Base-by-base conservation (phyloP, 768 basidiomycete genomes). In the Leccinum disarticulatum region DNA sequence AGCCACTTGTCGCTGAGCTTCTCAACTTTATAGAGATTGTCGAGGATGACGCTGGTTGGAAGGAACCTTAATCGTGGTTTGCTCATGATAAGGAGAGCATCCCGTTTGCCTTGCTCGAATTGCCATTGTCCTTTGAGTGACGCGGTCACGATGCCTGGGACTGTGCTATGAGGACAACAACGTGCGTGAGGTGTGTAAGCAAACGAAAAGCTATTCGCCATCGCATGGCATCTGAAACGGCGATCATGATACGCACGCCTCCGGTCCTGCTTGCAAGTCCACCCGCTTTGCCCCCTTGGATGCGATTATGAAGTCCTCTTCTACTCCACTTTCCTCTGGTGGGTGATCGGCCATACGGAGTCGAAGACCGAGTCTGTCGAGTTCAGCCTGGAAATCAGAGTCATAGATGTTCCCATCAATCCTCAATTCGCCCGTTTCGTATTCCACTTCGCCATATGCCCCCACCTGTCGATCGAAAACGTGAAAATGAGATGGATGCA, bases 41-140 rank as follows among this genome's bases (percentile, higher is more conserved):
- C 61, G 41, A 77, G 67, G 47, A 74, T 38, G 50, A 64, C 65
- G 9, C 64, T 49, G 1, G 2, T 48, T 0, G 73, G 71, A 47
- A 73, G 48, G 43, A 13, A 74, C 2, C n/a, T 22, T 25, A 54
- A 28, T 11, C 67, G 71, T 6, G 76, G 75, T 14, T 33, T 57
- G 47, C 62, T 61, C 74, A 77, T 77, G 62, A 76, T 61, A 8
- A 77, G 60, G 31, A 78, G 57, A n/a, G 76, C 76, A 3, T 70
- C 74, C 2, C 71, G 73, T 50, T 63, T 69, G 0, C 72, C 69
- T 17, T 19, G 55, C 7, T 68, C 67, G 57, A 76, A 77, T 38
- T 73, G 66, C 75, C 76, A 77, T 28, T 68, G 65, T 4, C 70
- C 75, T 46, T 72, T 73, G 60, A 78, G 28, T 19, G 74, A 67